These are phyloP conservation scores for Incumbomyces delicatus DNA, from an alignment of 2,329 filamentous ascomycete species.

Conservation along the genomic window DNA sequence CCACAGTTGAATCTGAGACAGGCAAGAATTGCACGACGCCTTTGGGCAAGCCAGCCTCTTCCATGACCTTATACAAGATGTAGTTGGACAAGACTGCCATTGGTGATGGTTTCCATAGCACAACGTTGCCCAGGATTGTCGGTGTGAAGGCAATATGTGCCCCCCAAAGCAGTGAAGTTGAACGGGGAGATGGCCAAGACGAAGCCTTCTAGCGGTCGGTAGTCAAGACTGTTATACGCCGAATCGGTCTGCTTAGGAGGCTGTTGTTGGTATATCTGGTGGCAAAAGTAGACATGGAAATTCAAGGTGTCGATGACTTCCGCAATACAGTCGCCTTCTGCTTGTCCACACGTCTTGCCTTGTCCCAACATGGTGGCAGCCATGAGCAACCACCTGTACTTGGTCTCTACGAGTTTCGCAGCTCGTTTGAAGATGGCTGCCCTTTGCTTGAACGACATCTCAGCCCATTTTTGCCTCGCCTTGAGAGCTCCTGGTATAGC, in stretches of 20 bases:
- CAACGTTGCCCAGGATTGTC: constrained; percentile 85
- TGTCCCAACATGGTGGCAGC: constrained; percentile 14
- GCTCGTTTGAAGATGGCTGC: constrained; percentile 11
- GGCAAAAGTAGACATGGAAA: not conserved
- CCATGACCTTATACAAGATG: constrained; percentile 78
- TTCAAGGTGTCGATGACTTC: constrained; percentile 1
- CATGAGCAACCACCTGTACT: constrained; percentile 9
- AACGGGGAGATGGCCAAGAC: constrained; percentile 91
- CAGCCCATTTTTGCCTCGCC: constrained; percentile 8
- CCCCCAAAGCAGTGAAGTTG: constrained; percentile 94
- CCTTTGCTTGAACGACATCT: constrained; percentile 8
- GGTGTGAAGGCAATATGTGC: constrained; percentile 75
- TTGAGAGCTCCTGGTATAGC: constrained; percentile 9
- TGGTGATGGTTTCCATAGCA: constrained; percentile 94
- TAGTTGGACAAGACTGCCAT: constrained; percentile 82
- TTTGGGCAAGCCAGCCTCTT: constrained; percentile 80
- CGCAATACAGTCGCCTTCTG: constrained; percentile 2
- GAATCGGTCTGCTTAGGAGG: constrained; percentile 64
- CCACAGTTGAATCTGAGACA: constrained; percentile 65
- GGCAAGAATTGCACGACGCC: constrained; percentile 92
- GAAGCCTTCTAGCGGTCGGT: constrained; percentile 75
- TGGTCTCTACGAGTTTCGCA: constrained; percentile 3
- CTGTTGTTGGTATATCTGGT: constrained; percentile 60
- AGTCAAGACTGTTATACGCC: constrained; percentile 1
- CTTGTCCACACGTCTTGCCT: constrained; percentile 10